A percentile compares a stretch with the other conserved stretches of the same genome.
Evolutionary conservation across 305 asterid species (phyloP).

Genomic region (Fraxinus baroniana): DNA sequence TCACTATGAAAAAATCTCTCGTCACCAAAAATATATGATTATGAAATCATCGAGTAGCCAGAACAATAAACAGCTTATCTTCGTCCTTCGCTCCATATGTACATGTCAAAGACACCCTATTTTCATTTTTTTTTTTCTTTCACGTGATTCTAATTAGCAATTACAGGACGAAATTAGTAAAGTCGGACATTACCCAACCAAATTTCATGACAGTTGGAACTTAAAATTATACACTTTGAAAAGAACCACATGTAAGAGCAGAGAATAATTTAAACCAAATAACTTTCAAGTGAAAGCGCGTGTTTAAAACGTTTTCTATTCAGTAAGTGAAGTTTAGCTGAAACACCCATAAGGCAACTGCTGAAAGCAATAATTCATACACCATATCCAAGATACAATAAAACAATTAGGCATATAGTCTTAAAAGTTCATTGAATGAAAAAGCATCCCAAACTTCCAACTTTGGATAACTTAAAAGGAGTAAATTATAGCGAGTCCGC

Average conservation of each 20-base stretch:
- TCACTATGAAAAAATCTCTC: background rate
- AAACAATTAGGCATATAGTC: background rate
- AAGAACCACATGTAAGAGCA: background rate
- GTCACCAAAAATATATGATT: background rate
- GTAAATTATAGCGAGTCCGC: conserved; percentile 18
- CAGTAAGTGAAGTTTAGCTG: background rate
- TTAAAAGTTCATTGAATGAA: background rate
- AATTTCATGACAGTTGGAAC: background rate
- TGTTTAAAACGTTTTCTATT: background rate
- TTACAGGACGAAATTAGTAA: background rate
- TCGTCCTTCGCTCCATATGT: background rate
- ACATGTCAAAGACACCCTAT: background rate
- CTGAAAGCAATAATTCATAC: background rate
- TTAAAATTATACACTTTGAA: background rate
- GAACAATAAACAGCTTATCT: conserved; percentile 4
- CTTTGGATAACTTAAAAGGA: conserved; percentile 16
- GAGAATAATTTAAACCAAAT: background rate
- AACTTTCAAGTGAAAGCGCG: background rate
- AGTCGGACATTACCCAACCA: background rate
- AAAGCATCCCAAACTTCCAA: background rate
- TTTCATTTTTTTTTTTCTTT: background rate
- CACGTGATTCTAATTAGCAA: background rate
- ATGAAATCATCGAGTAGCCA: conserved; percentile 4
- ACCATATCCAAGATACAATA: background rate
- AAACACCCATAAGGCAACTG: background rate